phyloP scores from a whole-genome alignment of 306 rosid genomes.

The Dicorynia guianensis region DNA sequence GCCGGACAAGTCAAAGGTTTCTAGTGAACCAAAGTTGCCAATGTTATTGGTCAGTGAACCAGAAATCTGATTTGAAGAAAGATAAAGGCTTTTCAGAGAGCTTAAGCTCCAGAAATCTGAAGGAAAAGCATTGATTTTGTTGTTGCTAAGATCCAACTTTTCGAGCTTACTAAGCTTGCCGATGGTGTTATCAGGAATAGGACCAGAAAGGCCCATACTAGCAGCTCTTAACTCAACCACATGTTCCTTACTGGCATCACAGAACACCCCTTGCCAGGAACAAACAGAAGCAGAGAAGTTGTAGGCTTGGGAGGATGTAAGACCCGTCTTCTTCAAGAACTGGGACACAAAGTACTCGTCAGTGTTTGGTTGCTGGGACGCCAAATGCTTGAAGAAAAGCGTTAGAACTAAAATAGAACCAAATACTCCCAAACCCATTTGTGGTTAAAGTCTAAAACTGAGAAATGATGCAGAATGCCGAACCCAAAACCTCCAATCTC shows the following conservation, averaged over 20 bases:
- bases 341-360: slow-evolving; percentile 79
- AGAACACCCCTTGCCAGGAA: slow-evolving; percentile 78
- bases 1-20: slow-evolving; percentile 74
- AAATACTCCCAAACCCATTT: slow-evolving; percentile 75
- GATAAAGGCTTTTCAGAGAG: slow-evolving; percentile 75
- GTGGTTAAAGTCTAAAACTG: slow-evolving; percentile 32
- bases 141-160: slow-evolving; percentile 82
- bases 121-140: slow-evolving; percentile 76
- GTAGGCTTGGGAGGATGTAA: slow-evolving; percentile 50
- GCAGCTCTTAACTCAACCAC: slow-evolving; percentile 59
- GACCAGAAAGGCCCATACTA: slow-evolving; percentile 74
- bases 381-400: slow-evolving; percentile 68
- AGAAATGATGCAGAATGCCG: slow-evolving; percentile 29
- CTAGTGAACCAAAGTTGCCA: slow-evolving; percentile 86
- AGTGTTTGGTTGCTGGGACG: slow-evolving; percentile 82
- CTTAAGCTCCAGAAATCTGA: slow-evolving; percentile 93
- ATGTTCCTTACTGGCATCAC: slow-evolving; percentile 61
- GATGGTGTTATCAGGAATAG: slow-evolving; percentile 79
- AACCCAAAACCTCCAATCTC: slow-evolving; percentile 46
- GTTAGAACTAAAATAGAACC: slow-evolving; percentile 68
- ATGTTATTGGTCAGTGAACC: slow-evolving; percentile 78
- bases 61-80: slow-evolving; percentile 75
- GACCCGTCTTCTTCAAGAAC: slow-evolving; percentile 67
- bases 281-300: slow-evolving; percentile 77
- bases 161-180: slow-evolving; percentile 84